Evolutionary conservation across 345 rosid genomes (phyloP).

Genomic region (Linum tenue): DNA sequence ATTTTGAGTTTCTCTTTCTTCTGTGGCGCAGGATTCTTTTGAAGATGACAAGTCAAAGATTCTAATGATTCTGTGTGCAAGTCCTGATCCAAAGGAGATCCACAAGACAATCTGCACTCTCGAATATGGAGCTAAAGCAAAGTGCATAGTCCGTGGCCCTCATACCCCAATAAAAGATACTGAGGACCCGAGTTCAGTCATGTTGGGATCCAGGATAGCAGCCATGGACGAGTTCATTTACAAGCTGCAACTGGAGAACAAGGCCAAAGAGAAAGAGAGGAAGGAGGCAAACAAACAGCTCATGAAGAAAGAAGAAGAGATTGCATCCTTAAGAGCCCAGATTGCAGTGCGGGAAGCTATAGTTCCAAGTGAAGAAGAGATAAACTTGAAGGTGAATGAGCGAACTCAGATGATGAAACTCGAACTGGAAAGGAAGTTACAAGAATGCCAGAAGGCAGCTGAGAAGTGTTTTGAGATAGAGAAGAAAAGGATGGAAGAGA

Average conservation of each 20-base stretch:
- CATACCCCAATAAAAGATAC: conserved; percentile 64
- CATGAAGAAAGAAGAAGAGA: conserved; percentile 75
- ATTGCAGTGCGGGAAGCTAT: conserved; percentile 40
- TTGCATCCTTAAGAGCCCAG: conserved; percentile 47
- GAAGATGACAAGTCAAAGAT: conserved; percentile 95
- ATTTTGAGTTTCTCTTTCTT: background rate
- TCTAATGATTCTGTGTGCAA: conserved; percentile 89
- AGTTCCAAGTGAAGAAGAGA: conserved; percentile 56
- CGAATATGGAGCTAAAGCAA: conserved; percentile 97
- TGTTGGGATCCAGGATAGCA: conserved; percentile 66
- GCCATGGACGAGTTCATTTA: conserved; percentile 85
- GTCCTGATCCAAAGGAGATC: conserved; percentile 90
- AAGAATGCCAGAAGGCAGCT: conserved; percentile 73
- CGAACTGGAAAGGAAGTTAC: conserved; percentile 65
- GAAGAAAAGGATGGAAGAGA: conserved; percentile 94
- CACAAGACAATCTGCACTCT: conserved; percentile 95
- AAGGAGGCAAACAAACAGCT: conserved; percentile 66
- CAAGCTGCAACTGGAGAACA: conserved; percentile 82
- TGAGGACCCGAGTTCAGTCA: conserved; percentile 54
- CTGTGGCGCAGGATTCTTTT: conserved; percentile 70
- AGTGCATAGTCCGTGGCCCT: conserved; percentile 84
- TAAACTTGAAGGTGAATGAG: conserved; percentile 63
- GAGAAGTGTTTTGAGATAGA: conserved; percentile 76
- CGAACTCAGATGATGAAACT: conserved; percentile 38
- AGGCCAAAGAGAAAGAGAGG: conserved; percentile 65